phyloP scores from a whole-genome alignment of 192 early-diverging fungal genomes.

The Pecoramyces ruminantium region DNA sequence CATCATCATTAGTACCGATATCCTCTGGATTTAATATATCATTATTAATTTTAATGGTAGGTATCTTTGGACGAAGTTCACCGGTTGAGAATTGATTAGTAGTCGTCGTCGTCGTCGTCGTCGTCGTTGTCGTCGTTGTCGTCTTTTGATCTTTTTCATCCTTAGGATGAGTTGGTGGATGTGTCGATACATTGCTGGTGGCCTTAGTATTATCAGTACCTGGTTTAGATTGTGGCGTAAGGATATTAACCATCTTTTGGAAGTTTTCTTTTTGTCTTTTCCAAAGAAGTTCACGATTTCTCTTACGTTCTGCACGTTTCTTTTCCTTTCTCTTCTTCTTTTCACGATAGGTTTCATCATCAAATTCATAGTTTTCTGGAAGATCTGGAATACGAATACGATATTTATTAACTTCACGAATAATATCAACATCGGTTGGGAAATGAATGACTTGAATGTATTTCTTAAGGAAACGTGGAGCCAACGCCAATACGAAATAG shows the following conservation, averaged over 20 bases:
- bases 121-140: too few relatives aligned
- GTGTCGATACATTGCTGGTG: too few relatives aligned
- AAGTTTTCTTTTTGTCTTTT: background rate
- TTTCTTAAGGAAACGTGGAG: constrained; percentile 49
- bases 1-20: background rate
- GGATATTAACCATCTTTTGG: background rate
- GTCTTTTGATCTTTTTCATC: too few relatives aligned
- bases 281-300: background rate
- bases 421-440: constrained; percentile 49
- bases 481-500: constrained; percentile 44
- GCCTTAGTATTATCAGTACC: too few relatives aligned
- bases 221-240: background rate
- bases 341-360: background rate
- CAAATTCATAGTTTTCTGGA: background rate
- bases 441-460: constrained; percentile 47
- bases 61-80: background rate
- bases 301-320: background rate
- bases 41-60: background rate
- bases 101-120: too few relatives aligned
- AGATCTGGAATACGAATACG: constrained; percentile 1
- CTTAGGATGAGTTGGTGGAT: too few relatives aligned
- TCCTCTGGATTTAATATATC: background rate
- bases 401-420: constrained; percentile 27
- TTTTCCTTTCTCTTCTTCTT: background rate
- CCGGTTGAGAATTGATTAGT: too few relatives aligned